A percentile compares a stretch with the other conserved stretches of the same genome.
Conservation (phyloP, 768 basidiomycete genomes). For the Lyophyllum decastes region DNA sequence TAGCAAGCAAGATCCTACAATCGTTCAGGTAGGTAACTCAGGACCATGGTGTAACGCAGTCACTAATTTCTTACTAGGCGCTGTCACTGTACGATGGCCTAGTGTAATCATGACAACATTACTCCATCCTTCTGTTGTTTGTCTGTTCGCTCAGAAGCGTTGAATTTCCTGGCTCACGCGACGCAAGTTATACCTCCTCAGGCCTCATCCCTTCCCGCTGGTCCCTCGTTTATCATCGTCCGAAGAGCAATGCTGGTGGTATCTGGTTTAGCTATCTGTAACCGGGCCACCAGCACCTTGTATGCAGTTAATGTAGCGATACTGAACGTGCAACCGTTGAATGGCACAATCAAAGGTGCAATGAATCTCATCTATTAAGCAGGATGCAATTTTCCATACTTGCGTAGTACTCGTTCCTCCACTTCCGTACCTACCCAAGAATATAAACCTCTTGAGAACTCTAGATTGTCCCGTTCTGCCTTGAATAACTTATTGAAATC, state of each 20-base stretch:
- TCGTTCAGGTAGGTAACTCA: slow-evolving; percentile 78
- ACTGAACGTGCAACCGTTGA: background rate
- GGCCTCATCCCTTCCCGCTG: background rate
- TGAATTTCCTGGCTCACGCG: background rate
- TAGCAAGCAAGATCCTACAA: slow-evolving; percentile 98
- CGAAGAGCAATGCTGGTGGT: background rate
- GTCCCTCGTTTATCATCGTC: background rate
- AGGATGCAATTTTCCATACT: slow-evolving; percentile 65
- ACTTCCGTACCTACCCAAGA: slow-evolving; percentile 81
- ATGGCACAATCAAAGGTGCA: background rate
- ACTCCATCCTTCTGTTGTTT: too few species aligned
- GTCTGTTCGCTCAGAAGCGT: background rate
- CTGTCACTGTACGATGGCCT: slow-evolving; percentile 94
- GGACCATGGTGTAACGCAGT: slow-evolving; percentile 1
- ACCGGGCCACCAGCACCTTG: background rate
- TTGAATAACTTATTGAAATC: slow-evolving; percentile 91
- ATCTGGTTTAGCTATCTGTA: background rate
- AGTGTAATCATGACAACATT: slow-evolving; percentile 49
- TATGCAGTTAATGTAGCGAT: background rate
- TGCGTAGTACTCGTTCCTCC: slow-evolving; percentile 74
- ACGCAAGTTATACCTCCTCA: background rate
- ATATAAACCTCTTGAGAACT: slow-evolving; percentile 87
- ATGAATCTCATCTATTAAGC: slow-evolving; percentile 24
- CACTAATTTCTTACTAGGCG: slow-evolving; percentile 52
- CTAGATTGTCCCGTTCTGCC: slow-evolving; percentile 89